Percentiles rank a stretch among this genome's conserved stretches.
Evolutionary conservation across 306 rosid species (phyloP).

Genomic region (Dryas alaskensis): DNA sequence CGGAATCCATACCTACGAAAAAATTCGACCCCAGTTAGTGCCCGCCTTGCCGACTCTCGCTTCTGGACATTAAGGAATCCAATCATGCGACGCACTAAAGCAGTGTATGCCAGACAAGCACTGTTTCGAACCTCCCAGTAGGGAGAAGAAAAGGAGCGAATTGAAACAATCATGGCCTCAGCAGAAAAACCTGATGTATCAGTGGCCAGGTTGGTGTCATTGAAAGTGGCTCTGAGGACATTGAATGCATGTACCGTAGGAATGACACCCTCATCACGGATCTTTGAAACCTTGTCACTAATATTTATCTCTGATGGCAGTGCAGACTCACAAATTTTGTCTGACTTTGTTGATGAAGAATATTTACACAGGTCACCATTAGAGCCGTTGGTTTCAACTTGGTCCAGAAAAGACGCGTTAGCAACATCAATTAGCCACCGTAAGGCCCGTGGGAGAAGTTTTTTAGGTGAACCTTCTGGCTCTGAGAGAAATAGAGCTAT

Average conservation of each 20-base stretch:
- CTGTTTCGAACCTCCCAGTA: slow-evolving; percentile 96
- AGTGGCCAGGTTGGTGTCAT: slow-evolving; percentile 86
- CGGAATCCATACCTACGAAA: slow-evolving; percentile 68
- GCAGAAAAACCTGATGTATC: slow-evolving; percentile 97
- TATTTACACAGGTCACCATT: slow-evolving; percentile 36
- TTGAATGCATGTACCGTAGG: slow-evolving; percentile 96
- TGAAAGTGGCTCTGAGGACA: slow-evolving; percentile 84
- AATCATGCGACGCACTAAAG: slow-evolving; percentile 88
- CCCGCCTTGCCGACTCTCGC: slow-evolving; percentile 86
- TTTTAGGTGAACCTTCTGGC: slow-evolving; percentile 97
- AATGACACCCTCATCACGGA: slow-evolving; percentile 92
- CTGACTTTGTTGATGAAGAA: slow-evolving; percentile 31
- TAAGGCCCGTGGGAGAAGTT: slow-evolving; percentile 85
- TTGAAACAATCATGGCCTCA: slow-evolving; percentile 75
- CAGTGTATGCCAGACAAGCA: slow-evolving; percentile 92
- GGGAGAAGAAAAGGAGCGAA: slow-evolving; percentile 86
- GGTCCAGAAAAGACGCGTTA: slow-evolving; percentile 52
- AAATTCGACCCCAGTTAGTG: slow-evolving; percentile 87
- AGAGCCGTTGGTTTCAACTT: slow-evolving; percentile 39
- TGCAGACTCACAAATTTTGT: slow-evolving; percentile 30
- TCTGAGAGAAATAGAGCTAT: slow-evolving; percentile 92
- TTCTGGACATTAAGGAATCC: slow-evolving; percentile 94
- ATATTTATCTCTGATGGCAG: slow-evolving; percentile 39
- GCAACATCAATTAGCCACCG: slow-evolving; percentile 91
- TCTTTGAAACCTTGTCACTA: slow-evolving; percentile 53